A percentile compares a stretch with the other conserved stretches of the same genome.
Evolutionary conservation across 2,329 filamentous ascomycete species (phyloP).

Genomic region (Elsinoe necatrix): DNA sequence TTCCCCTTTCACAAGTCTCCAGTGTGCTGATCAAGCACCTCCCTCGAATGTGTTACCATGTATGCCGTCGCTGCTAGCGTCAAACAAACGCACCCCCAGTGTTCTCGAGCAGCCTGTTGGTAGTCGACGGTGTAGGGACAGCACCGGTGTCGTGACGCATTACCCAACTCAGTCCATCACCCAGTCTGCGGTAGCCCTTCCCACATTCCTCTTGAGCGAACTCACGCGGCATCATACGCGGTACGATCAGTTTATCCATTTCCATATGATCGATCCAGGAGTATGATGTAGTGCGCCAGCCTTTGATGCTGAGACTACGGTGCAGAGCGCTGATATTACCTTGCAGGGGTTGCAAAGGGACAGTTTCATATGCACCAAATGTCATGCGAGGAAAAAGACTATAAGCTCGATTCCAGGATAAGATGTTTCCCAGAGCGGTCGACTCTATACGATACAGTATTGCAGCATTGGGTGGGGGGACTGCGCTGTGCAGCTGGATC

Average conservation of each 20-base stretch:
- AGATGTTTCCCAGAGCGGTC: constrained; percentile 15
- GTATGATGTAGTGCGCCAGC: not conserved
- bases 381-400: constrained; percentile 16
- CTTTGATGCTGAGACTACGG: not conserved
- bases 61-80: not conserved
- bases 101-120: not conserved
- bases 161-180: not conserved
- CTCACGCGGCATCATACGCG: not conserved
- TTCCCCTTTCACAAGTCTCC: not conserved
- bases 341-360: constrained; percentile 5
- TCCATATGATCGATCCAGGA: not conserved
- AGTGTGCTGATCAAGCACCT: not conserved
- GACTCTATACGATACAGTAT: constrained; percentile 13
- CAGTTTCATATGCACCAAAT: constrained; percentile 8
- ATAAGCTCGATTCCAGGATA: constrained; percentile 17
- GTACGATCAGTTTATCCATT: not conserved
- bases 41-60: not conserved
- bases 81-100: not conserved
- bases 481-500: not conserved
- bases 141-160: not conserved
- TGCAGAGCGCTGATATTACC: not conserved
- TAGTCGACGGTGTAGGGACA: not conserved
- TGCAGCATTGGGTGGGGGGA: not conserved
- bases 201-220: not conserved
- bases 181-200: not conserved